Evolutionary conservation across 2,329 filamentous ascomycete genomes (phyloP).

Genomic region (Fusarium verticillioides): DNA sequence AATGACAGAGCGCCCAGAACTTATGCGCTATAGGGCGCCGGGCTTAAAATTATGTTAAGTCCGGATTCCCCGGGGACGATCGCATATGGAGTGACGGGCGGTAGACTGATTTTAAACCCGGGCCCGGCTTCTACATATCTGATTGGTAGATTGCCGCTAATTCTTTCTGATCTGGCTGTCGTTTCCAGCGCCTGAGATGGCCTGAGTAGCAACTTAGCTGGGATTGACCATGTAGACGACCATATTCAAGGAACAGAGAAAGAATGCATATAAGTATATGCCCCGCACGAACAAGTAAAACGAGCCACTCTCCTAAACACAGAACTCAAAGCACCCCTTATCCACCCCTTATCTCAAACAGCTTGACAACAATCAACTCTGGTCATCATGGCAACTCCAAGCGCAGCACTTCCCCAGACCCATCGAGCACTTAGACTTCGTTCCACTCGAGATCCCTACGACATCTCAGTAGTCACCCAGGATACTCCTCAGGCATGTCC

Average conservation of each 20-base stretch:
- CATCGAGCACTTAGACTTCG: not conserved
- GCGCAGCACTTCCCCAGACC: not conserved
- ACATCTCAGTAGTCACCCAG: not conserved
- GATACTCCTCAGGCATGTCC: not conserved
- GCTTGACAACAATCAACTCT: not conserved
- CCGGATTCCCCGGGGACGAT: not conserved
- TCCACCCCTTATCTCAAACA: not conserved
- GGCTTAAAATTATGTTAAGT: not conserved
- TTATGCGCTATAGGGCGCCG: not conserved
- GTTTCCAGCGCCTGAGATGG: not conserved
- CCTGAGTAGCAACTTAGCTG: not conserved
- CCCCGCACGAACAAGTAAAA: fast-evolving
- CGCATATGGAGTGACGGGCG: fast-evolving
- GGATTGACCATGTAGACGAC: no score
- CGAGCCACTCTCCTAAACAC: fast-evolving
- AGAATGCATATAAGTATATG: not conserved
- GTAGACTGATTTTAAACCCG: not conserved
- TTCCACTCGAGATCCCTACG: not conserved
- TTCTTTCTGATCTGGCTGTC: fast-evolving
- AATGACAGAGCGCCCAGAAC: fast-evolving
- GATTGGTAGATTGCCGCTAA: fast-evolving
- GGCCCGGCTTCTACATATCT: fast-evolving
- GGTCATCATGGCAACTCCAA: not conserved
- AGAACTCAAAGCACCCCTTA: not conserved
- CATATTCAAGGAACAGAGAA: no score